These are phyloP conservation scores for Aegilops tauschii DNA, from an alignment of 176 grass and related monocot genomes.

Conservation along the genomic window DNA sequence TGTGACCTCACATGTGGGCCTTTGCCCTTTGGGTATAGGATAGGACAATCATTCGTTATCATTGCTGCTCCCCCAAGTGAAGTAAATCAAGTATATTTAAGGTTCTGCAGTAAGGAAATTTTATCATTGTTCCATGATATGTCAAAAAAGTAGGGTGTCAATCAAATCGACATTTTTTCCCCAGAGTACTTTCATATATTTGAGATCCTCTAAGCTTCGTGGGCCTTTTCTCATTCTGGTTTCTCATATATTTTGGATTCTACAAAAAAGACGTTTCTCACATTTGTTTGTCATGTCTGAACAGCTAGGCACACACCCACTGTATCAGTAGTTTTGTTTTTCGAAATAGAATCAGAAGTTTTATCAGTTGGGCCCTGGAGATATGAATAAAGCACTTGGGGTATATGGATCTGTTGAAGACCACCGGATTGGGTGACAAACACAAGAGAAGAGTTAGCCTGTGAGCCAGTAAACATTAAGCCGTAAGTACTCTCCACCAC, in stretches of 20 bases:
- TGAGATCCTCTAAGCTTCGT: background rate
- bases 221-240: background rate
- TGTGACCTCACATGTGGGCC: background rate
- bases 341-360: background rate
- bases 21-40: background rate
- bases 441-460: background rate
- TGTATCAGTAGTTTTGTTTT: background rate
- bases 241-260: background rate
- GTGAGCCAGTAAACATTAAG: background rate
- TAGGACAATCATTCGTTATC: background rate
- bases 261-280: background rate
- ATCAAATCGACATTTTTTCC: background rate
- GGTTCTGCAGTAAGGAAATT: background rate
- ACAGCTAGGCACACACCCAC: background rate
- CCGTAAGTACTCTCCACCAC: background rate
- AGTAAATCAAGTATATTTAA: background rate
- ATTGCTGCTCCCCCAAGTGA: background rate
- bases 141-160: background rate
- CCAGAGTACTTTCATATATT: background rate
- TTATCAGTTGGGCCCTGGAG: background rate
- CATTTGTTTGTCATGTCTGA: slow-evolving; percentile 6
- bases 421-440: background rate
- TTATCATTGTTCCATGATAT: background rate
- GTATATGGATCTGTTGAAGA: background rate
- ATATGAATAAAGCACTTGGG: slow-evolving; percentile 4